Percentiles rank a stretch among this genome's conserved stretches.
These are phyloP conservation scores for Podospora tetraspora DNA, from an alignment of 495 filamentous ascomycete genomes.

Conservation along the genomic window DNA sequence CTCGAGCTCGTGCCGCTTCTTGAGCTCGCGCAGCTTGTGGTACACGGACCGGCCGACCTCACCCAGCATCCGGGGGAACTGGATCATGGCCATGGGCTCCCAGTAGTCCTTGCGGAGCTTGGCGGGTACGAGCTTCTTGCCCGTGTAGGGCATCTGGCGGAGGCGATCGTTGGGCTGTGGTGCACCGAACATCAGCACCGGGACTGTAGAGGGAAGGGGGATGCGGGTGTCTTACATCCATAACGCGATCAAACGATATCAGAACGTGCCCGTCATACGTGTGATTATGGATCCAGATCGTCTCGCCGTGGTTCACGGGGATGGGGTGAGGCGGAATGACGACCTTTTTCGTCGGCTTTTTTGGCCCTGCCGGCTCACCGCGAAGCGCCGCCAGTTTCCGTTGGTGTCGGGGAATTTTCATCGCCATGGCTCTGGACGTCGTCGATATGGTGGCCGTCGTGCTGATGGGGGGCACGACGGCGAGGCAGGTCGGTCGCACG, in stretches of 20 bases:
- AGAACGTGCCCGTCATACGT: constrained; percentile 75
- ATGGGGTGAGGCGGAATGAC: constrained; percentile 8
- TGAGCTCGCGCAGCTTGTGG: constrained; percentile 77
- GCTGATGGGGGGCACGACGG: not conserved
- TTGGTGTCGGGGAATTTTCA: not conserved
- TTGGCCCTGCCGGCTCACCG: not conserved
- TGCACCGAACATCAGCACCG: not conserved
- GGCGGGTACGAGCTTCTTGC: constrained; percentile 80
- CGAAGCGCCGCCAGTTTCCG: not conserved
- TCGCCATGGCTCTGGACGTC: not conserved
- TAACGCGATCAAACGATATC: constrained; percentile 64
- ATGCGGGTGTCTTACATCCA: constrained; percentile 54
- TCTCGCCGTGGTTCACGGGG: constrained; percentile 50
- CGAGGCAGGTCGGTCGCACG: not conserved
- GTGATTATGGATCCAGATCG: constrained; percentile 82
- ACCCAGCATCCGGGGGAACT: constrained; percentile 51
- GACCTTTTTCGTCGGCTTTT: constrained; percentile 2
- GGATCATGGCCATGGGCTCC: constrained; percentile 70
- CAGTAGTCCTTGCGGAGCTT: constrained; percentile 86
- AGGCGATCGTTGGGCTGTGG: constrained; percentile 59
- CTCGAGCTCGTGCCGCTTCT: constrained; percentile 58
- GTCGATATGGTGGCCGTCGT: not conserved
- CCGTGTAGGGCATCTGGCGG: constrained; percentile 76
- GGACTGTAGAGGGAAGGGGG: constrained; percentile 5
- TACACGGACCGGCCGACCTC: constrained; percentile 67